Conservation (phyloP, 306 rosid genomes). For the Parietaria judaica region DNA sequence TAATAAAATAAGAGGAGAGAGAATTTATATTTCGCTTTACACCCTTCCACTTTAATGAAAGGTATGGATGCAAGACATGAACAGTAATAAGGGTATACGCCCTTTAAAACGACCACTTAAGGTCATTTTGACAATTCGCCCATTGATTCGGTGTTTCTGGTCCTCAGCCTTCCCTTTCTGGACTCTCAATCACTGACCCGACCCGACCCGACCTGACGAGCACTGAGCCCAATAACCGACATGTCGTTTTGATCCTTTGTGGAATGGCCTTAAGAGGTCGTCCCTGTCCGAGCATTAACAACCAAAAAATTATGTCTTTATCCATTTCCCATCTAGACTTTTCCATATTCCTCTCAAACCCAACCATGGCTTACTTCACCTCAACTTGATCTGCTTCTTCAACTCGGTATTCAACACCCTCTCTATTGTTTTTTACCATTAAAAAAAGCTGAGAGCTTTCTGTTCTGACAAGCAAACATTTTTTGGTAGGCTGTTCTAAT, state of each 20-base stretch:
- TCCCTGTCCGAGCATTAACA: neutral
- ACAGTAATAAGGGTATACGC: too few relatives aligned
- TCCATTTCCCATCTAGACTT: conserved; percentile 36
- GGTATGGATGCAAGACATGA: too few relatives aligned
- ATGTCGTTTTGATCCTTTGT: neutral
- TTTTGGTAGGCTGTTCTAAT: conserved; percentile 31
- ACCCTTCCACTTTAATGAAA: too few relatives aligned
- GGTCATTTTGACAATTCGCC: too few relatives aligned
- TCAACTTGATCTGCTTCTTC: conserved; percentile 46
- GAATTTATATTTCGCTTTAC: too few relatives aligned
- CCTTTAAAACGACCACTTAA: too few relatives aligned
- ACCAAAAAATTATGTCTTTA: conserved; percentile 44
- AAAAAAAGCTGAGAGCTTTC: neutral
- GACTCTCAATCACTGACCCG: too few relatives aligned
- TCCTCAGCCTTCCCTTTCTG: too few relatives aligned
- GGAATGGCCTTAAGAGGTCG: neutral
- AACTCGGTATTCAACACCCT: conserved; percentile 38
- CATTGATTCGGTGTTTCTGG: too few relatives aligned
- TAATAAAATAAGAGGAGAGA: too few relatives aligned
- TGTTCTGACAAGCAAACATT: neutral
- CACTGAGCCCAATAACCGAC: too few relatives aligned
- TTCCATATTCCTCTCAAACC: conserved; percentile 4
- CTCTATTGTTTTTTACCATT: neutral
- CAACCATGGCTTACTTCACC: conserved; percentile 19
- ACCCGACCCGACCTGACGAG: too few relatives aligned